Conservation (phyloP, 495 filamentous ascomycete genomes). For the Pseudomonodictys pantanalensis region DNA sequence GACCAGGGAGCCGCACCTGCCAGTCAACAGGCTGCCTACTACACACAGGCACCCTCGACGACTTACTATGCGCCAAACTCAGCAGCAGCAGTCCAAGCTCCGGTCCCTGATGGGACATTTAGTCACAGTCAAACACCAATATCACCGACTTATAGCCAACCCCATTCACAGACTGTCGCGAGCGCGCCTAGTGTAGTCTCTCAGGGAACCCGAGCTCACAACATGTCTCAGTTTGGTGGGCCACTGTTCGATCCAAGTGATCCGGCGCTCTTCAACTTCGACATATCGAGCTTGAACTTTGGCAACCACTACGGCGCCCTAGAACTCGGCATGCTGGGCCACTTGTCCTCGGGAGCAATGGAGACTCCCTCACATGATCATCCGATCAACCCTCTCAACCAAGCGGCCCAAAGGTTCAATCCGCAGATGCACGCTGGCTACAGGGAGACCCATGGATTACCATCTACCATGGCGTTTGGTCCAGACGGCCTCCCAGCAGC, state of each 20-base stretch:
- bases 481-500: constrained; percentile 19
- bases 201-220: constrained; percentile 38
- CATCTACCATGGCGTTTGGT: constrained; percentile 18
- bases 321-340: constrained; percentile 90
- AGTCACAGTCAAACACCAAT: constrained; percentile 35
- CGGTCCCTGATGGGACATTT: constrained; percentile 36
- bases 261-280: constrained; percentile 87
- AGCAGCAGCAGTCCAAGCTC: constrained; percentile 26
- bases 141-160: constrained; percentile 34
- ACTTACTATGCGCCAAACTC: constrained; percentile 32
- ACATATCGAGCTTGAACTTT: constrained; percentile 90
- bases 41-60: constrained; percentile 22
- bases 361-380: constrained; percentile 72
- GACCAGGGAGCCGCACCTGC: constrained; percentile 5
- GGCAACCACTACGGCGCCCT: constrained; percentile 90
- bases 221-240: constrained; percentile 29
- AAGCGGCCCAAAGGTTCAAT: constrained; percentile 21
- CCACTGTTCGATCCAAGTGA: constrained; percentile 82
- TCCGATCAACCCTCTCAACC: constrained; percentile 30
- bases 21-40: constrained; percentile 19
- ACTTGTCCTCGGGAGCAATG: constrained; percentile 83
- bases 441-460: background rate
- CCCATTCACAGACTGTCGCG: constrained; percentile 40
- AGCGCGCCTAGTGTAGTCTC: constrained; percentile 43
- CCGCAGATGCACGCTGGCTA: constrained; percentile 21